Evolutionary conservation across 306 rosid genomes (phyloP).

Genomic region (Fragaria iinumae): DNA sequence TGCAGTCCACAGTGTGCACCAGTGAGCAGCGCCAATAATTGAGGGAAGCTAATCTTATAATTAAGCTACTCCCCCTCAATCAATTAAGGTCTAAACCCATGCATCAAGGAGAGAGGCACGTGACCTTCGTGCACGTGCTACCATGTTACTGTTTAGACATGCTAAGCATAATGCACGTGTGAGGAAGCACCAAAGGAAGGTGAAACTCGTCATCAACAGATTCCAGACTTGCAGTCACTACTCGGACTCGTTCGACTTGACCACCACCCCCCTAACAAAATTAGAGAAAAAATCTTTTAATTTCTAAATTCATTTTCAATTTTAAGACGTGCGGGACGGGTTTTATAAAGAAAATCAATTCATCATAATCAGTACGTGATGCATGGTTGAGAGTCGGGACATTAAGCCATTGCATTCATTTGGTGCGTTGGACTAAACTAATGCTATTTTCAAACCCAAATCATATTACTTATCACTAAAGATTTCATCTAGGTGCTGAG

Average conservation of each 20-base stretch:
- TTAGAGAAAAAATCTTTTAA: not conserved
- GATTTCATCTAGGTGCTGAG: too few species aligned
- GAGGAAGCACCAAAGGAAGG: conserved; percentile 41
- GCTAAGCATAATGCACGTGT: conserved; percentile 59
- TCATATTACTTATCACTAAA: too few species aligned
- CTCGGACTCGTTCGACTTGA: conserved; percentile 32
- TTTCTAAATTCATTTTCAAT: not conserved
- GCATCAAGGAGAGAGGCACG: conserved; percentile 20
- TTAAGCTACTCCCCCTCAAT: not conserved
- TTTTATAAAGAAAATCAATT: not conserved
- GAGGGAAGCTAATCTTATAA: not conserved
- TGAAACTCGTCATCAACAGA: conserved; percentile 24
- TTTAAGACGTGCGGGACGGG: not conserved
- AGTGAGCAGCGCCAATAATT: conserved; percentile 3
- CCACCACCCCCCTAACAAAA: conserved; percentile 1
- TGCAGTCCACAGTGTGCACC: not conserved
- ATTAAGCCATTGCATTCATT: not conserved
- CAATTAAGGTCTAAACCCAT: conserved; percentile 15
- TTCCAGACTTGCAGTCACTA: conserved; percentile 33
- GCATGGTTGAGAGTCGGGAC: not conserved
- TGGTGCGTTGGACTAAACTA: not conserved
- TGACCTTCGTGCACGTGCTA: conserved; percentile 37
- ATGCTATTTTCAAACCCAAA: too few species aligned
- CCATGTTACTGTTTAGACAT: conserved; percentile 43
- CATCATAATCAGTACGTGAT: not conserved